Conservation (phyloP, 208 protist genomes). For the Acanthamoeba divionensis region DNA sequence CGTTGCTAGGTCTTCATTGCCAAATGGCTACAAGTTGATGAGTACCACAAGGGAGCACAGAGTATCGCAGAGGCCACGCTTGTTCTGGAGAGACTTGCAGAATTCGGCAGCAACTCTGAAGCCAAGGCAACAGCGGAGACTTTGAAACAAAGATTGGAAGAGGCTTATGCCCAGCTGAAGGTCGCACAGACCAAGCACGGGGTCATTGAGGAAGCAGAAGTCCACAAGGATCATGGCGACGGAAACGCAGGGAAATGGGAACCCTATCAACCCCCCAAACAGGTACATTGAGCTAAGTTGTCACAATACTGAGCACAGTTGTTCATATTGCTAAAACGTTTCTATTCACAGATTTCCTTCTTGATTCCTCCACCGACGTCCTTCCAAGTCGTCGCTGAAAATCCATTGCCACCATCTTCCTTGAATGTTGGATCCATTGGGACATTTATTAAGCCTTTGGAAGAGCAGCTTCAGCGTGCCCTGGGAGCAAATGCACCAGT, state of each 20-base stretch:
- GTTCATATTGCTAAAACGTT: background rate
- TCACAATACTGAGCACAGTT: background rate
- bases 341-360: background rate
- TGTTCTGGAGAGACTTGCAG: background rate
- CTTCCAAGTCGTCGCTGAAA: background rate
- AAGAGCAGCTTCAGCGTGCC: constrained; percentile 17
- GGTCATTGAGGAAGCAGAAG: background rate
- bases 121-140: background rate
- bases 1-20: background rate
- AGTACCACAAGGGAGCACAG: constrained; percentile 43
- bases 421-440: constrained; percentile 6
- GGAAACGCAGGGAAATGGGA: background rate
- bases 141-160: constrained; percentile 20
- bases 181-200: constrained; percentile 34
- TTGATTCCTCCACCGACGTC: constrained; percentile 1
- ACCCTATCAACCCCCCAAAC: constrained; percentile 16
- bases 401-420: background rate
- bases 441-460: constrained; percentile 31
- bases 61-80: background rate
- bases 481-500: background rate
- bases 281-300: background rate
- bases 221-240: background rate
- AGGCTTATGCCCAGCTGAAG: constrained; percentile 21
- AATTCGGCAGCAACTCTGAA: constrained; percentile 12
- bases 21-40: constrained; percentile 38